These are phyloP conservation scores for Sclerotinia sclerotiorum DNA, from an alignment of 2,329 filamentous ascomycete genomes.

Conservation along the genomic window DNA sequence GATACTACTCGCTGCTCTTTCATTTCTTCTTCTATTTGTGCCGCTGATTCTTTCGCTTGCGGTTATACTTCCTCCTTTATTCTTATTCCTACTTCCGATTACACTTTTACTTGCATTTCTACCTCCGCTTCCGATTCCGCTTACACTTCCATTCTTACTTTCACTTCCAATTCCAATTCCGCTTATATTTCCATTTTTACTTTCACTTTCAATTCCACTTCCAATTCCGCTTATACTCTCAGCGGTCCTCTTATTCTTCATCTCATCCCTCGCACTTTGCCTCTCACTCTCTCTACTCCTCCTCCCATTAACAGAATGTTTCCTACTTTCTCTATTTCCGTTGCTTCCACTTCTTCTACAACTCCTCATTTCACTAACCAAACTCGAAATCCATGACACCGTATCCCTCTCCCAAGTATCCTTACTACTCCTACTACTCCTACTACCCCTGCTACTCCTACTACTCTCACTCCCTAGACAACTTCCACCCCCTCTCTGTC, in stretches of 20 bases:
- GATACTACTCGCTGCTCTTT: neutral
- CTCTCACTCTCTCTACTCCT: neutral
- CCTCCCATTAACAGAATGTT: neutral
- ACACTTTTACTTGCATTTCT: neutral
- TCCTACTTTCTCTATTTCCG: neutral
- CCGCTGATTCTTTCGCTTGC: neutral
- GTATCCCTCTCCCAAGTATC: neutral
- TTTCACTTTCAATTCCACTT: neutral
- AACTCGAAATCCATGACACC: neutral
- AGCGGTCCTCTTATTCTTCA: neutral
- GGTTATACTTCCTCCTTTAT: neutral
- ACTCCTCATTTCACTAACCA: neutral
- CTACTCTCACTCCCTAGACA: constrained; percentile 8
- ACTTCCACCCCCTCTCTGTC: neutral
- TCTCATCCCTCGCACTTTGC: neutral
- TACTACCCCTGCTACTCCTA: too few species aligned
- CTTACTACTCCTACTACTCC: neutral
- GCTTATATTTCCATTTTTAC: neutral
- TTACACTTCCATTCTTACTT: neutral
- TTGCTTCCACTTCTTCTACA: too few species aligned
- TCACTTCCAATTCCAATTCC: neutral
- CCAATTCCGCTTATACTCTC: neutral
- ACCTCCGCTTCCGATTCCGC: neutral
- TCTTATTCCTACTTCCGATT: neutral
- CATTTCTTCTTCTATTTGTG: neutral